Evolutionary conservation across 192 early-diverging fungal genomes (phyloP).

Genomic region (Phlyctochytrium arcticum): DNA sequence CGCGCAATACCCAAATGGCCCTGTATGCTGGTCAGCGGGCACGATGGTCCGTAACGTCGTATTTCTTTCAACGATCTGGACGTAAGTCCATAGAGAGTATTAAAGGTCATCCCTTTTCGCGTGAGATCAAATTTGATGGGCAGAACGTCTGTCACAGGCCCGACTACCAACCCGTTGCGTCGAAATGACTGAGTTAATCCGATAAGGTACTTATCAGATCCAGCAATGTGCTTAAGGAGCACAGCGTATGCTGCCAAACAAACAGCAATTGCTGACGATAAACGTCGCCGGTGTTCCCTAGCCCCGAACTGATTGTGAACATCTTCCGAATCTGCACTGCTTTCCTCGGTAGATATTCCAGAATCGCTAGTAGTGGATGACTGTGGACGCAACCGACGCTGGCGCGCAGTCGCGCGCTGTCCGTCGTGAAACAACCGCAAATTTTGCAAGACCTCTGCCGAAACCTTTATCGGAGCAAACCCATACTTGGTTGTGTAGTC

Average conservation of each 20-base stretch:
- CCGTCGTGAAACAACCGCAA: conserved; percentile 35
- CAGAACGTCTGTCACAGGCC: conserved; percentile 45
- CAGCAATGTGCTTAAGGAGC: conserved; percentile 48
- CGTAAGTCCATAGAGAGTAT: conserved; percentile 26
- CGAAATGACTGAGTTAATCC: conserved; percentile 36
- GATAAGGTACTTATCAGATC: conserved; percentile 47
- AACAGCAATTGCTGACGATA: conserved; percentile 6
- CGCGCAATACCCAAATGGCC: neutral
- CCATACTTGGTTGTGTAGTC: conserved; percentile 21
- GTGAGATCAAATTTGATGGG: conserved; percentile 48
- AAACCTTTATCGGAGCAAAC: conserved; percentile 31
- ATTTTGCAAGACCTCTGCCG: conserved; percentile 26
- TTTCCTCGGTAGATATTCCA: neutral
- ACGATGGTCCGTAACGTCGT: conserved; percentile 24
- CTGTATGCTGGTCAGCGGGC: conserved; percentile 19
- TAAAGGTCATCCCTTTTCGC: conserved; percentile 42
- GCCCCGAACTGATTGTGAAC: neutral
- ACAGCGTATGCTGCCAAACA: conserved; percentile 47
- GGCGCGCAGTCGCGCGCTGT: conserved; percentile 9
- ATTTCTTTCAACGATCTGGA: conserved; percentile 22
- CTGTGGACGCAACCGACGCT: conserved; percentile 5
- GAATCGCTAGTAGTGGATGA: neutral
- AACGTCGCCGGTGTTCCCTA: neutral
- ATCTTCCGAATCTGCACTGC: conserved; percentile 5
- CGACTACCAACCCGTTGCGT: conserved; percentile 34